Percentiles rank a stretch among this genome's conserved stretches.
Evolutionary conservation across 495 filamentous ascomycete species (phyloP).

Genomic region (Neurospora hispaniola): DNA sequence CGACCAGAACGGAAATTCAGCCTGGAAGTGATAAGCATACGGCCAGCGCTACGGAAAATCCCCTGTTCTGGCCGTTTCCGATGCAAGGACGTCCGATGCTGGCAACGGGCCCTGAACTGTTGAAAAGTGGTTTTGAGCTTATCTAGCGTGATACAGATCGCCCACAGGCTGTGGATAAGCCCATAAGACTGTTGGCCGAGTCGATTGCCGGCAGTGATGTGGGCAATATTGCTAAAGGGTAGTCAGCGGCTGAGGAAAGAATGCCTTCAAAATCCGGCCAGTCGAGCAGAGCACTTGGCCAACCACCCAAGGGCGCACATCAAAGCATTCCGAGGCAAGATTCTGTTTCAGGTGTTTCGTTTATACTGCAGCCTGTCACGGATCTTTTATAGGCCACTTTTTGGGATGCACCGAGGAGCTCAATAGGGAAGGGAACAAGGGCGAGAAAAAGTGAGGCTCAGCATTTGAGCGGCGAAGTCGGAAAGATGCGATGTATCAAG

Average conservation of each 20-base stretch:
- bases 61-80: constrained; percentile 45
- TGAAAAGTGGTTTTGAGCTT: constrained; percentile 37
- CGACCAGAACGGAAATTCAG: background rate
- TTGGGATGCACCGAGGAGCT: background rate
- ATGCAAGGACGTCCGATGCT: constrained; percentile 44
- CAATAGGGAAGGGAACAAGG: background rate
- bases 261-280: background rate
- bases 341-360: background rate
- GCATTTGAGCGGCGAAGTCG: background rate
- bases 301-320: background rate
- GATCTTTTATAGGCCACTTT: background rate
- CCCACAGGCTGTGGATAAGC: background rate
- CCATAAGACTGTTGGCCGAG: background rate
- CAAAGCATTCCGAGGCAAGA: background rate
- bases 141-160: constrained; percentile 5
- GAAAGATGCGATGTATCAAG: background rate
- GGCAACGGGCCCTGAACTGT: constrained; percentile 29
- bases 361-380: background rate
- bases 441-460: background rate
- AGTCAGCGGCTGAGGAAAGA: background rate
- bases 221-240: background rate
- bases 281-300: background rate
- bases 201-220: background rate
- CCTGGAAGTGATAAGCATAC: constrained; percentile 2
- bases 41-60: constrained; percentile 27